Evolutionary conservation across 1,284 basidiomycete genomes (phyloP).

Genomic region (Dichomitus squalens): DNA sequence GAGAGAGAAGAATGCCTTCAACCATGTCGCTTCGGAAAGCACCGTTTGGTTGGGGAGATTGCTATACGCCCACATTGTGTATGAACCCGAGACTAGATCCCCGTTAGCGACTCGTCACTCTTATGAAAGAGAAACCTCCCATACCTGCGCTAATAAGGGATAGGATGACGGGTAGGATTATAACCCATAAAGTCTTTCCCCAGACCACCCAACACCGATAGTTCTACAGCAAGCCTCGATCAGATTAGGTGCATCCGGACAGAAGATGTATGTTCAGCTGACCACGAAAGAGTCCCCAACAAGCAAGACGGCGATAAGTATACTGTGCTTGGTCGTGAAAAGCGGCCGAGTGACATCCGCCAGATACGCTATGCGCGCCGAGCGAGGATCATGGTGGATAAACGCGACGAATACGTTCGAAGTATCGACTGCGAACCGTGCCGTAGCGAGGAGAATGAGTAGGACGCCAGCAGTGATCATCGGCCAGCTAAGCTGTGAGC

Average conservation of each 20-base stretch:
- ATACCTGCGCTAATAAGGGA: slow-evolving; percentile 20
- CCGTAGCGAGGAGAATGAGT: slow-evolving; percentile 22
- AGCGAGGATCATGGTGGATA: slow-evolving; percentile 26
- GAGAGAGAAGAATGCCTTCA: slow-evolving; percentile 20
- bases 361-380: slow-evolving; percentile 49
- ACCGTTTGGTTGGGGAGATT: slow-evolving; percentile 8
- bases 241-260: neutral
- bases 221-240: slow-evolving; percentile 9
- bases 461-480: slow-evolving; percentile 14
- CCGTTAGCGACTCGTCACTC: no score
- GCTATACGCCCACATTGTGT: slow-evolving; percentile 10
- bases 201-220: slow-evolving; percentile 28
- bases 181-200: slow-evolving; percentile 20
- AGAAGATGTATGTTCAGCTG: neutral
- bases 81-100: neutral
- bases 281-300: slow-evolving; percentile 26
- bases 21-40: slow-evolving; percentile 5
- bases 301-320: slow-evolving; percentile 17
- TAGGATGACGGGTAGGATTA: slow-evolving; percentile 18
- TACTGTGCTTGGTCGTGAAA: slow-evolving; percentile 19
- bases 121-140: neutral
- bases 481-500: slow-evolving; percentile 13
- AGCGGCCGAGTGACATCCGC: slow-evolving; percentile 39
- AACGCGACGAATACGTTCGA: slow-evolving; percentile 22
- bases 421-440: slow-evolving; percentile 19